These are phyloP conservation scores for Ceratocystis cacaofunesta DNA, from an alignment of 2,329 filamentous ascomycete species.

Conservation along the genomic window DNA sequence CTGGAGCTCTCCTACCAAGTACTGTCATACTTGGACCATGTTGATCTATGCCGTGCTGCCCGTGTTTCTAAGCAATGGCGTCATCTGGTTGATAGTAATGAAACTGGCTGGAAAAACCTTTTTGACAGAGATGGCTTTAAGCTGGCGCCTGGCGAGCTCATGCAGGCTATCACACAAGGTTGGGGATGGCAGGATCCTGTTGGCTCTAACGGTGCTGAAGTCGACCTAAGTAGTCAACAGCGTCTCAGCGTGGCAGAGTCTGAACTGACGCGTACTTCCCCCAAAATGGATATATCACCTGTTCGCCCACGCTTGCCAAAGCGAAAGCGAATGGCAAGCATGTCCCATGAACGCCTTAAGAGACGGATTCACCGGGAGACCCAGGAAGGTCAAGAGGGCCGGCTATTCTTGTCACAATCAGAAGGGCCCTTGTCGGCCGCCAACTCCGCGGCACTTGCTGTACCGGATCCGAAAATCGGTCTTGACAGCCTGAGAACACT, in stretches of 20 bases:
- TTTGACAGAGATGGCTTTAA: slow-evolving; percentile 72
- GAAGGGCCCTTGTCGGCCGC: slow-evolving; percentile 80
- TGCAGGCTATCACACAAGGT: slow-evolving; percentile 73
- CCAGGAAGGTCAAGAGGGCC: slow-evolving; percentile 15
- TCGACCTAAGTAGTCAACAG: slow-evolving; percentile 53
- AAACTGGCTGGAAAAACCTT: slow-evolving; percentile 88
- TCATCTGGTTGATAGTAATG: slow-evolving; percentile 76
- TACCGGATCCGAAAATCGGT: slow-evolving; percentile 69
- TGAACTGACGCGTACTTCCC: slow-evolving; percentile 25
- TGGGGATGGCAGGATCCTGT: slow-evolving; percentile 95
- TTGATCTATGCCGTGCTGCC: slow-evolving; percentile 75
- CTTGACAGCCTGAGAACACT: slow-evolving; percentile 64
- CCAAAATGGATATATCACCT: slow-evolving; percentile 14
- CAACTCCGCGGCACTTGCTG: slow-evolving; percentile 64
- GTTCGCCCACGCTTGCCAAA: slow-evolving; percentile 25
- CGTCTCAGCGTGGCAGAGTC: slow-evolving; percentile 39
- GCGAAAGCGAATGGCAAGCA: slow-evolving; percentile 32
- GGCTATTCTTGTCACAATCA: slow-evolving; percentile 27
- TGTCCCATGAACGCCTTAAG: slow-evolving; percentile 35
- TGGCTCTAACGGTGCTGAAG: slow-evolving; percentile 59
- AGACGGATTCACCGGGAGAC: slow-evolving; percentile 32
- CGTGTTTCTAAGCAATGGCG: slow-evolving; percentile 94
- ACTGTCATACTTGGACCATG: slow-evolving; percentile 69
- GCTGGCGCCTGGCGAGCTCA: slow-evolving; percentile 66
- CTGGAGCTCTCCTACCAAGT: slow-evolving; percentile 78